phyloP scores from a whole-genome alignment of 129 eudicot genomes.

The Flaveria robusta region DNA sequence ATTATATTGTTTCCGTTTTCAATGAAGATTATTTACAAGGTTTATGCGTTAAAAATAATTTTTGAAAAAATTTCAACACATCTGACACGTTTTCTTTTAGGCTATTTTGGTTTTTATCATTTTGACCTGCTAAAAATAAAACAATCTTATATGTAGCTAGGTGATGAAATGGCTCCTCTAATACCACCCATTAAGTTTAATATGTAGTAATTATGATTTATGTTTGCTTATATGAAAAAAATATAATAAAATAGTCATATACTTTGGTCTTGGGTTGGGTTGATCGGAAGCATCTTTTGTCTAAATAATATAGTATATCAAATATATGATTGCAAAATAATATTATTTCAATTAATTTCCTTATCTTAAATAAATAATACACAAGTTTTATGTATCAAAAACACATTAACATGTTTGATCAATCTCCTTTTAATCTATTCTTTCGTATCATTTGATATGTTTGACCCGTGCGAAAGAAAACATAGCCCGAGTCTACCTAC shows the following conservation, averaged over 20 bases:
- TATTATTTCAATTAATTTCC: background rate
- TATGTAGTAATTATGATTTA: background rate
- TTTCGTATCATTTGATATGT: background rate
- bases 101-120: background rate
- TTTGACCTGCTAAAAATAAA: background rate
- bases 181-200: background rate
- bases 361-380: background rate
- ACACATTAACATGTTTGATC: background rate
- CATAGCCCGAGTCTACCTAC: background rate
- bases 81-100: no score
- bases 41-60: background rate
- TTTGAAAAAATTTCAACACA: conserved; percentile 6
- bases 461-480: background rate
- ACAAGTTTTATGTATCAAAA: background rate
- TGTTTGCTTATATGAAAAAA: no score
- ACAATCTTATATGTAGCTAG: background rate
- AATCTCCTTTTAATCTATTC: background rate
- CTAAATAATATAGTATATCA: background rate
- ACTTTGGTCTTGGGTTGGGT: no score
- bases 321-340: background rate
- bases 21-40: no score
- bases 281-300: no score
- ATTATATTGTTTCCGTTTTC: no score
- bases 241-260: no score
- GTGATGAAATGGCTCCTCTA: background rate